Evolutionary conservation across 2,329 filamentous ascomycete species (phyloP), one percentile per base, ranked within the genome.

Genomic region (Aspergillus felis): DNA sequence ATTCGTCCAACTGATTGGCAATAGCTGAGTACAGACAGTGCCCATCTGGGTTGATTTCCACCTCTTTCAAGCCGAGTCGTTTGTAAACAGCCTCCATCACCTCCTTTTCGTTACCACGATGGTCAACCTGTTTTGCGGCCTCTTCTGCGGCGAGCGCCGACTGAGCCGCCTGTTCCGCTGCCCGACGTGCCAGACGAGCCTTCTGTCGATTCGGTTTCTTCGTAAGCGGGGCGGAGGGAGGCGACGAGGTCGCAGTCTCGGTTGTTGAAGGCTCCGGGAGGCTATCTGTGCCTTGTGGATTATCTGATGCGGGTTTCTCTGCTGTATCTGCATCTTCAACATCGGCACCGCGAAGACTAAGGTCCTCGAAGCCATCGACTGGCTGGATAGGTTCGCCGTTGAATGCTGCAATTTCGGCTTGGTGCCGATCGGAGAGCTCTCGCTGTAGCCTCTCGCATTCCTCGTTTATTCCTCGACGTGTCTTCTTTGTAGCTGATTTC

Each of bases 1-100:
- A 75, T 54, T 82, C 78, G 54, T 76, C 77, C 54, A 97, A 81
- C 75, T 96, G 92, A 72, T 94, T 91, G 27, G 93, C 92, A 52
- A 97, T 83, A 0, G 94, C 92, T 17, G 91, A 89, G 76, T 97
- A 99, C 17, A 99, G 79, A 71, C 94, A 99, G 76, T 99, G 94
- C 0, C 94, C 94, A 74, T 99, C 93, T 0, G 94, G 91, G 42
- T 84, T 84, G 57, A 99, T 92, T 57, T 91, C 86, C 66, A 89
- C 84, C 78, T 97, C 90, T 22, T 78, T 79, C 17, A 97, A 81
- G 0, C 80, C 81, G 57, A 88, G 78, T 48, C 81, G 78, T 54
- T 79, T 76, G 71, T 97, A 88, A 44, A 84, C 83, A 28, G 79
- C 78, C 57, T 84, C 79, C 86, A 99, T 92, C 50, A 83, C 82